Evolutionary conservation across 2,329 filamentous ascomycete species (phyloP).

Genomic region (Trichoderma endophyticum): DNA sequence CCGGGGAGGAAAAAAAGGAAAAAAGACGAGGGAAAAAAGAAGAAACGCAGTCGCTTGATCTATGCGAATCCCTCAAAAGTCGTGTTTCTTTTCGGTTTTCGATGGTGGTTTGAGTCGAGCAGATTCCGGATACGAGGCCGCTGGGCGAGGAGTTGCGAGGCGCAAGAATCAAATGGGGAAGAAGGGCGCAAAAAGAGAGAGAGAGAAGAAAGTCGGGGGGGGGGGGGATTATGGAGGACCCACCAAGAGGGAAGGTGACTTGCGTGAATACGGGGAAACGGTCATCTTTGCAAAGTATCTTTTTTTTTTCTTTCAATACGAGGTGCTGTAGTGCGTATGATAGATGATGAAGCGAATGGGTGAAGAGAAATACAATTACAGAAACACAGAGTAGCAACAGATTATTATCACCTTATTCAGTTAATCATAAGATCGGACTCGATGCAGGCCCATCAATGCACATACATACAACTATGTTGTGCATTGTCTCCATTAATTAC

Average conservation of each 20-base stretch:
- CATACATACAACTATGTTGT: neutral
- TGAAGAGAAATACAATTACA: neutral
- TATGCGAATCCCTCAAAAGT: neutral
- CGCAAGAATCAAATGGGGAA: neutral
- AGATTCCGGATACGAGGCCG: neutral
- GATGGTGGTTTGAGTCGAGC: neutral
- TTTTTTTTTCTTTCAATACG: neutral
- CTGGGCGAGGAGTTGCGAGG: neutral
- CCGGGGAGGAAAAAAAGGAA: neutral
- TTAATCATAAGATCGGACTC: neutral
- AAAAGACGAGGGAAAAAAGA: neutral
- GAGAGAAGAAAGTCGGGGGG: neutral
- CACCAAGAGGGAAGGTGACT: constrained; percentile 4
- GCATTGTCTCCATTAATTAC: neutral
- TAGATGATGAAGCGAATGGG: neutral
- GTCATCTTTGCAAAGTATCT: neutral
- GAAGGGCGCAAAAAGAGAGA: neutral
- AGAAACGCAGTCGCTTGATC: neutral
- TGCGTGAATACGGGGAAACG: neutral
- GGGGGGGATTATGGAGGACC: neutral
- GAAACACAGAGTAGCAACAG: too few species aligned
- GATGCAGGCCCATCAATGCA: neutral
- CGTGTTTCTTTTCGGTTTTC: neutral
- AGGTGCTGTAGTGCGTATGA: neutral
- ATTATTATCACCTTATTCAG: neutral